Evolutionary conservation across 768 basidiomycete species (phyloP), one percentile per base, ranked within the genome.

Genomic region (Favolaschia claudopus): DNA sequence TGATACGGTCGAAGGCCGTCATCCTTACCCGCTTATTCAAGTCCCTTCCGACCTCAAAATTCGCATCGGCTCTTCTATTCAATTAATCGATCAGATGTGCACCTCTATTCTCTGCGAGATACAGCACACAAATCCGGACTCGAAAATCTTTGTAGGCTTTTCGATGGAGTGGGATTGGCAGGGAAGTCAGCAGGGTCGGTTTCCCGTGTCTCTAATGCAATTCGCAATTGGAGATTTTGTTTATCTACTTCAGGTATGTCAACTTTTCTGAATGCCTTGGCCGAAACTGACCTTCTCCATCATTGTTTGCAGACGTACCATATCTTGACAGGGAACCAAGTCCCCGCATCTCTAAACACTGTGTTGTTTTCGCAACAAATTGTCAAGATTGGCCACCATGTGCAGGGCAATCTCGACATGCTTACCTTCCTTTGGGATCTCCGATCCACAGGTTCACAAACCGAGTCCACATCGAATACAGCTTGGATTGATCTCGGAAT

Each of bases 281-380:
- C n/a, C n/a, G n/a, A n/a, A n/a, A n/a, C n/a, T n/a, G n/a, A n/a
- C n/a, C n/a, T n/a, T n/a, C n/a, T n/a, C n/a, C n/a, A n/a, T n/a
- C n/a, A n/a, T n/a, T n/a, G n/a, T n/a, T n/a, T n/a, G n/a, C 37
- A 51, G 49, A 51, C 31, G 19, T 51, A 51, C 14, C 49, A 28
- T 19, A 22, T 51, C 4, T 3, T 1, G 5, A 19, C 2, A 3
- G 17, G 36, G 9, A 14, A 8, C 3, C 2, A 29, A 40, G 38
- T 51, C 4, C 50, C 50, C 5, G 38, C n/a, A 13, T 28, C 34
- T 2, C 37, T 50, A 4, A 37, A 50, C 19, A n/a, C 48, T n/a
- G n/a, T 50, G 5, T 19, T 39, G 2, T 29, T 39, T n/a, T 50
- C 48, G 15, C 27, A 38, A 24, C 25, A 27, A 20, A 37, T 39